Conservation (phyloP, 129 eudicot species). For the Chrysanthemum lavandulifolium region DNA sequence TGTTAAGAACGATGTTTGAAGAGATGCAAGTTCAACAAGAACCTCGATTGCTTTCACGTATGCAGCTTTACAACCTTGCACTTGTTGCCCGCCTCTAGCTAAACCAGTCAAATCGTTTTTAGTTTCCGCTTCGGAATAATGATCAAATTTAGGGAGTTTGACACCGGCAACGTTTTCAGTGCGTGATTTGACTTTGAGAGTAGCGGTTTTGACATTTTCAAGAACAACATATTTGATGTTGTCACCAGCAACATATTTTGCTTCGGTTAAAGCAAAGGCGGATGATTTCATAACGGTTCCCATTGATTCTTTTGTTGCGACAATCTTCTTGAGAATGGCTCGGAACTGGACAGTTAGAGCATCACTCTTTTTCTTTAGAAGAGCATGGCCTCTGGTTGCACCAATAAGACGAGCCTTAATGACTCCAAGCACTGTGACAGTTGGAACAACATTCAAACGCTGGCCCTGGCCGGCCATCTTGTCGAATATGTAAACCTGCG, state of each 20-base stretch:
- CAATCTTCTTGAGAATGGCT: constrained; percentile 74
- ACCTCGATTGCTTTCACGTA: constrained; percentile 80
- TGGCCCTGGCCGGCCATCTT: constrained; percentile 85
- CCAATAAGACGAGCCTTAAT: constrained; percentile 88
- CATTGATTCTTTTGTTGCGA: constrained; percentile 86
- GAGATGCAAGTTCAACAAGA: constrained; percentile 83
- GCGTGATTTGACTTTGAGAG: constrained; percentile 76
- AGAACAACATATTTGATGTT: constrained; percentile 73
- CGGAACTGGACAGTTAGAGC: constrained; percentile 91
- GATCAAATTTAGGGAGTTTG: constrained; percentile 80
- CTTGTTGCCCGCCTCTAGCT: constrained; percentile 95
- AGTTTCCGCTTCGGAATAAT: constrained; percentile 71
- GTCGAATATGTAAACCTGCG: constrained; percentile 36
- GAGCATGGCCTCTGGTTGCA: constrained; percentile 96
- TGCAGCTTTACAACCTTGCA: constrained; percentile 76
- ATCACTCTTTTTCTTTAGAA: constrained; percentile 92
- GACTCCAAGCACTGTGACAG: constrained; percentile 85
- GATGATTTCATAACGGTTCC: constrained; percentile 84
- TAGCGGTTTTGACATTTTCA: constrained; percentile 69
- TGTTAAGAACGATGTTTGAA: constrained; percentile 87
- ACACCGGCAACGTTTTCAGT: constrained; percentile 87
- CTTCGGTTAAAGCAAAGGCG: constrained; percentile 78
- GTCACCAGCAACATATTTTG: constrained; percentile 92
- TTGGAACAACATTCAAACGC: constrained; percentile 89
- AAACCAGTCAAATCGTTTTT: constrained; percentile 86